Conservation (phyloP, 805 yeast genomes). For the Candida sakaeoensis region DNA sequence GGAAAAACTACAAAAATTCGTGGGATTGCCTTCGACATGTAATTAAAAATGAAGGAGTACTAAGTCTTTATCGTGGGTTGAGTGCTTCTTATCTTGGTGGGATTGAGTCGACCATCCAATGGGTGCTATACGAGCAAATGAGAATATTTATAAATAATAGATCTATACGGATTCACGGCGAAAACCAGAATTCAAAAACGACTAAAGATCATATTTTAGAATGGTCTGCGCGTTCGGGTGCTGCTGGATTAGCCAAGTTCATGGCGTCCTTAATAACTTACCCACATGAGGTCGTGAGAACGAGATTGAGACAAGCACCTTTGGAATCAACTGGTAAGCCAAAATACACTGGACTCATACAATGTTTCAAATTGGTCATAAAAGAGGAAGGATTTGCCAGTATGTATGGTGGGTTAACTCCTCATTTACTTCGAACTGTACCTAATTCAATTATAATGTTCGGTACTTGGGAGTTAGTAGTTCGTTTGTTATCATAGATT, state of each 20-base stretch:
- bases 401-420: slow-evolving; percentile 97
- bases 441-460: slow-evolving; percentile 98
- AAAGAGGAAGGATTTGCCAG: slow-evolving; percentile 91
- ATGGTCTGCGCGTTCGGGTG: slow-evolving; percentile 95
- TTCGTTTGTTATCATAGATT: slow-evolving; percentile 27
- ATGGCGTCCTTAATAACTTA: slow-evolving; percentile 89
- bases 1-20: slow-evolving; percentile 72
- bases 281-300: slow-evolving; percentile 96
- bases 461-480: slow-evolving; percentile 92
- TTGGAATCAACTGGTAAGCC: slow-evolving; percentile 64
- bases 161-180: slow-evolving; percentile 35
- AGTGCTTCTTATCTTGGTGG: slow-evolving; percentile 94
- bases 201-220: slow-evolving; percentile 66
- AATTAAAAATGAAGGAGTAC: slow-evolving; percentile 70
- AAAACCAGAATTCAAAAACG: slow-evolving; percentile 28
- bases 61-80: slow-evolving; percentile 83
- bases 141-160: slow-evolving; percentile 58
- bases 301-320: slow-evolving; percentile 94
- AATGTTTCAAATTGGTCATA: slow-evolving; percentile 79
- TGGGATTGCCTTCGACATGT: slow-evolving; percentile 78
- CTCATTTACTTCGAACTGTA: slow-evolving; percentile 93
- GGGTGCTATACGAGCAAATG: slow-evolving; percentile 97
- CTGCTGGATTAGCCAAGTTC: slow-evolving; percentile 96
- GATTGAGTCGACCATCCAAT: slow-evolving; percentile 86
- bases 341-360: slow-evolving; percentile 85